A percentile compares a stretch with the other conserved stretches of the same genome.
These are phyloP conservation scores for Rauvolfia tetraphylla DNA, from an alignment of 257 asterid genomes.

Conservation along the genomic window DNA sequence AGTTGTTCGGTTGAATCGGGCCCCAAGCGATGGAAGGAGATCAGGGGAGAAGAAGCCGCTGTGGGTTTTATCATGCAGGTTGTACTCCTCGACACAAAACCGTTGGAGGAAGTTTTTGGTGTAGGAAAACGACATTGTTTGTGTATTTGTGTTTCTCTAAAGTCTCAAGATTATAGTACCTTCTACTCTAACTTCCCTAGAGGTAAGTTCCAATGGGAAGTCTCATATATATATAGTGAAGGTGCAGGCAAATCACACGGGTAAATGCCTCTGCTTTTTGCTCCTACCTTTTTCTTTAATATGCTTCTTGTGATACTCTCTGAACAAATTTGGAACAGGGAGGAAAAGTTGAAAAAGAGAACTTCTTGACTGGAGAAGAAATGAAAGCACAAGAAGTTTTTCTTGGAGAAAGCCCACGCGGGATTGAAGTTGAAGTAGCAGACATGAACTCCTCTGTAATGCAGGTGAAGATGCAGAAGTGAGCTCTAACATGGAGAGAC, in stretches of 20 bases:
- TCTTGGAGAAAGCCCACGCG: constrained; percentile 1
- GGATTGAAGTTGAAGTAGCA: constrained; percentile 34
- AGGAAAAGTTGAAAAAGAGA: constrained; percentile 2
- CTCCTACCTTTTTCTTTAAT: constrained; percentile 8
- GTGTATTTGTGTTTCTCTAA: constrained; percentile 10
- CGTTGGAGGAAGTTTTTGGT: constrained; percentile 51
- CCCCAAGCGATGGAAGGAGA: constrained; percentile 89
- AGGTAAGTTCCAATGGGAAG: constrained; percentile 13
- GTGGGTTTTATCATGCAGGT: constrained; percentile 25
- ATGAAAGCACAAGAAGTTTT: constrained; percentile 8
- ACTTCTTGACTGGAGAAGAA: not conserved
- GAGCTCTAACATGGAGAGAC: constrained; percentile 16
- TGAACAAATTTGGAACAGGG: constrained; percentile 22
- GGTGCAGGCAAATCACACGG: constrained; percentile 28
- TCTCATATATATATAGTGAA: constrained; percentile 40
- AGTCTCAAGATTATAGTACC: not conserved
- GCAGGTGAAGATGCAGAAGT: constrained; percentile 14
- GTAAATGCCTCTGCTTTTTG: constrained; percentile 23
- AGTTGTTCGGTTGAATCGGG: constrained; percentile 54
- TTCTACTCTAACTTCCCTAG: constrained; percentile 12
- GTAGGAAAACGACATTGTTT: constrained; percentile 44
- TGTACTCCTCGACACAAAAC: constrained; percentile 62
- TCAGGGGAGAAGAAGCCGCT: constrained; percentile 65
- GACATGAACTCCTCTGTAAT: constrained; percentile 28
- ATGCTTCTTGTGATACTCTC: constrained; percentile 28